Evolutionary conservation across 192 early-diverging fungal genomes (phyloP), one percentile per base, ranked within the genome.

Genomic region (Diversispora epigaea): DNA sequence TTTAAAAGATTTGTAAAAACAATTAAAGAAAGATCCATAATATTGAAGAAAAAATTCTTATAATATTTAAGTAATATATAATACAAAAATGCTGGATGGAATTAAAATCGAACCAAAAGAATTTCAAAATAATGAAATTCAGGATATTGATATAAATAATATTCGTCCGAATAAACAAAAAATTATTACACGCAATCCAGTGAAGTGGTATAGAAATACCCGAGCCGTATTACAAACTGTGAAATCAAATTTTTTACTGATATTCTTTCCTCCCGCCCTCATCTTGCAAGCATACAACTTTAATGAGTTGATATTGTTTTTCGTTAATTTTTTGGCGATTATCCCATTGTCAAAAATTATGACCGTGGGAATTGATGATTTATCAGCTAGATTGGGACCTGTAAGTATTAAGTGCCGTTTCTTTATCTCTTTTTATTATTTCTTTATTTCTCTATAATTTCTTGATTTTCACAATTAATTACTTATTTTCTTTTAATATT

Each of bases 291-390:
- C 12, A 21, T 64, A 41, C 39, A 14, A 64, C 17, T 21, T 75
- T 7, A 75, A 60, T 64, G 65, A 46, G 11, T 8, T 3, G 45
- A 22, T 67, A 49, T 19, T 67, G 10, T 49, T 67, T 67, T 47
- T 67, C 65, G 45, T 67, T 45, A 67, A 75, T 49, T 61, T 75
- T 25, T 75, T 75, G 73, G 73, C 73, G 4, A 75, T 75, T 14
- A 62, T 75, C 40, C 73, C 73, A 7, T 43, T 75, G 46, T 14
- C 73, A 40, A 75, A 65, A 54, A 75, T 75, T 50, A 44, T 75
- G 49, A 63, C 73, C 3, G 56, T 65, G 1, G 58, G 56, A n/a
- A 64, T 75, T 49, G 62, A 75, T 54, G 73, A 75, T 44, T n/a
- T 64, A 5, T 39, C 62, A 14, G 49, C 73, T 6, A 75, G 73